Evolutionary conservation across 106 monocot genomes (phyloP), one percentile per base, ranked within the genome.

Genomic region (Phalaenopsis equestris): DNA sequence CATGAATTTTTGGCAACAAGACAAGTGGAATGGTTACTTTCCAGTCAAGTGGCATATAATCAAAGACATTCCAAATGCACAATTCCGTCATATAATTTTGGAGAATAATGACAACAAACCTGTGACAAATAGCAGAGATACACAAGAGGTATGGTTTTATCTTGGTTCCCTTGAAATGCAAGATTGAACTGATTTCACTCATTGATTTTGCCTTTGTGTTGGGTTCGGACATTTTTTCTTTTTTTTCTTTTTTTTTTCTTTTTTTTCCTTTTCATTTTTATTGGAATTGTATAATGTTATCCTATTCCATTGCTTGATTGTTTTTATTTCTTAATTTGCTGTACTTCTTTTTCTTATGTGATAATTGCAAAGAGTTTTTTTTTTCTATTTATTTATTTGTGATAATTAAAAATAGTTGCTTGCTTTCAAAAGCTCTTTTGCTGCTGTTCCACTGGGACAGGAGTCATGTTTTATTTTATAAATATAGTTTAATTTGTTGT

Each of bases 21-120:
- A 96, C 83, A 96, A 96, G 78, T 96, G 96, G 96, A 96, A 85
- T 74, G 96, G 96, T 46, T 96, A 82, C 45, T 96, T 96, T 79
- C 90, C 93, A 14, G 93, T 96, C 19, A 96, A 90, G 73, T 95
- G 95, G 95, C 95, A 95, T 67, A 87, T 95, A 52, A 90, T 95
- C 67, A 95, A 95, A 74, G 96, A 96, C 78, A 70, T 89, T 16
- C 89, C 86, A 37, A 86, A 86, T 73, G 82, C 80, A 56, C 86
- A 86, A 39, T 86, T 86, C 76, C 83, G 86, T 16, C 86, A 93
- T 77, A 91, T 93, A 76, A 87, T 93, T 45, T 79, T 93, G 47
- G 91, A 86, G 86, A 86, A 86, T 41, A 86, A 86, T 73, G 86
- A 86, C 12, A 86, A 86, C 41, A 86, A 86, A 55, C 86, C 86